Base-by-base conservation (phyloP, 176 grass and related monocot genomes). In the Panicum miliaceum region DNA sequence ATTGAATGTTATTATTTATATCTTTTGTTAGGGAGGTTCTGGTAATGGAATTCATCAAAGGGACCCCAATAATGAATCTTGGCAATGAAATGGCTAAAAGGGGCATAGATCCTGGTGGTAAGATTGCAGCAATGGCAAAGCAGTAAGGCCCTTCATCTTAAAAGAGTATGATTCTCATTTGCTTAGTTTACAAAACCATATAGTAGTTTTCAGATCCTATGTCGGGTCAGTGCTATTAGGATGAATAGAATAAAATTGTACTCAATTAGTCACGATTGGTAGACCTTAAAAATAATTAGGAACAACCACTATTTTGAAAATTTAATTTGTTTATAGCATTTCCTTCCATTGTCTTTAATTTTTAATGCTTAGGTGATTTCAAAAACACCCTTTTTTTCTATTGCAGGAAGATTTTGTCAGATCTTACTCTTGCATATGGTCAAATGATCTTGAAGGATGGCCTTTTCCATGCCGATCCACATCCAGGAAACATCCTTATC, bases 381-480 rank as follows among this genome's bases (percentile, higher is more conserved):
- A 65, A 81, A 72, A 60, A 16, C 23, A 54, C 22, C 10, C 7
- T 43, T n/a, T 77, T 77, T 60, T 78, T 85, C 88, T 60, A 40
- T 83, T 90, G 89, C 89, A 98, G 96, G 91, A 98, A 98, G 73
- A 98, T 98, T 73, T 93, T 98, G 53, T 88, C 92, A 82, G 89
- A 90, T 81, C 81, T 98, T 80, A 92, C 96, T 90, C 91, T 95
- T 86, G 96, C 96, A 77, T 98, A 98, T 90, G 96, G 96, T 79
- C 96, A 95, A 98, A 98, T 98, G 96, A 98, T 98, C 76, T 95
- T 98, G 87, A 95, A 90, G 91, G 89, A 90, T 91, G 96, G 96
- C 50, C 95, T 93, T 89, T 98, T 98, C 69, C 96, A 98, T 90
- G 93, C 96, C 77, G 96, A 98, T 90, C 96, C 96, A 75, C 96